Conservation (phyloP, 2,329 filamentous ascomycete species). For the Clarireedia monteithiana region DNA sequence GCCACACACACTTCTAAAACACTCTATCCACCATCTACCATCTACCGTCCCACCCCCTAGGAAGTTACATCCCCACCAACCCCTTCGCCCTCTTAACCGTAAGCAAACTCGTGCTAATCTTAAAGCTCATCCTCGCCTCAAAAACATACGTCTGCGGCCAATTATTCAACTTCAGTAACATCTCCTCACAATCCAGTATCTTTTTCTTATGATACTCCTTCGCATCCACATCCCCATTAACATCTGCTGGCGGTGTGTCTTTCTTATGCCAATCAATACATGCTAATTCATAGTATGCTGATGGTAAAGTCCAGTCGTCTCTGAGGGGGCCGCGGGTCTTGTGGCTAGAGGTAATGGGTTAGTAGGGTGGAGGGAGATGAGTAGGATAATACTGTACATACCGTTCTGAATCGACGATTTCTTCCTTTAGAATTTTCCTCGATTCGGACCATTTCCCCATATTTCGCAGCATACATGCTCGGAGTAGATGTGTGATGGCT, state of each 20-base stretch:
- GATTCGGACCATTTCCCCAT: constrained; percentile 58
- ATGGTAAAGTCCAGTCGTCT: constrained; percentile 65
- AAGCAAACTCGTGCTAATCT: constrained; percentile 30
- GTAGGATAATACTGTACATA: constrained; percentile 28
- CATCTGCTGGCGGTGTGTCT: constrained; percentile 24
- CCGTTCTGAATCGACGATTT: constrained; percentile 60
- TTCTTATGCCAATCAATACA: constrained; percentile 71
- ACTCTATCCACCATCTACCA: not conserved
- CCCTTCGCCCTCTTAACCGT: constrained; percentile 23
- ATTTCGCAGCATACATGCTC: constrained; percentile 57
- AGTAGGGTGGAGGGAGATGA: constrained; percentile 4
- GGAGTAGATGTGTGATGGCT: constrained; percentile 59
- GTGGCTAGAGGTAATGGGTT: constrained; percentile 29
- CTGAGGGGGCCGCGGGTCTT: constrained; percentile 51
- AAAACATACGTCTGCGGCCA: constrained; percentile 70
- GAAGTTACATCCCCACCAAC: constrained; percentile 15
- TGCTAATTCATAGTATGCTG: constrained; percentile 80
- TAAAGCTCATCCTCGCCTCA: constrained; percentile 67
- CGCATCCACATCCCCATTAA: constrained; percentile 41
- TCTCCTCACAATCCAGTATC: constrained; percentile 53
- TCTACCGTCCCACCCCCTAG: not conserved
- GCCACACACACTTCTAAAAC: not conserved
- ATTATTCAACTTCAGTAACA: constrained; percentile 57
- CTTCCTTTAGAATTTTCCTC: constrained; percentile 49
- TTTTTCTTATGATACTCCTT: constrained; percentile 46